Evolutionary conservation across 139 green algal species (phyloP).

Genomic region (Eudorina sp.): DNA sequence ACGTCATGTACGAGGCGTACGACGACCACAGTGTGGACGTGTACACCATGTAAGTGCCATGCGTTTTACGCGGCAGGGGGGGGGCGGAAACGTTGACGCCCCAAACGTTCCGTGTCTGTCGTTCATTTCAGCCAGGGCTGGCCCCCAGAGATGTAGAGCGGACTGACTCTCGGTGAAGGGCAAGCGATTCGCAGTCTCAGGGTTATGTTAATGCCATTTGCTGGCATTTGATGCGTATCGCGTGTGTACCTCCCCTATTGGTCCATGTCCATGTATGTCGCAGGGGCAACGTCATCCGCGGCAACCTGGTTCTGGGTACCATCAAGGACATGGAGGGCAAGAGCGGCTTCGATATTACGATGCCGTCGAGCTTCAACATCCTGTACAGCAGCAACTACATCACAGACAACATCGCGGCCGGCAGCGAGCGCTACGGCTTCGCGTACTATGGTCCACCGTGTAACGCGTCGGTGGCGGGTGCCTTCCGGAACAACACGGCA

Average conservation of each 20-base stretch:
- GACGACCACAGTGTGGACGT: constrained; percentile 1
- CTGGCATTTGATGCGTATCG: too few relatives aligned
- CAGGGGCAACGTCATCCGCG: constrained; percentile 36
- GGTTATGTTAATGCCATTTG: too few relatives aligned
- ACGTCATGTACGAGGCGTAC: constrained; percentile 40
- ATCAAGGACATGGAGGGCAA: constrained; percentile 58
- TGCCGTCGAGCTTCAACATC: constrained; percentile 35
- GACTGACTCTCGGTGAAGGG: too few relatives aligned
- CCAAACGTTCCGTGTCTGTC: too few relatives aligned
- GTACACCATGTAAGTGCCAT: neutral
- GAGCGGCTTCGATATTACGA: constrained; percentile 6
- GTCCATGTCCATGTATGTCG: neutral
- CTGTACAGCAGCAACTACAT: constrained; percentile 52
- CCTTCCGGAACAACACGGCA: constrained; percentile 63
- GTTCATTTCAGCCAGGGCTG: too few relatives aligned
- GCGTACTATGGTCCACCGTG: constrained; percentile 41
- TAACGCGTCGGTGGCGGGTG: neutral
- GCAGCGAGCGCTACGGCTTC: constrained; percentile 68
- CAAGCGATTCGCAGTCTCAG: too few relatives aligned
- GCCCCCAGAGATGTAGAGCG: too few relatives aligned
- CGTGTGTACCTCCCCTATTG: too few relatives aligned
- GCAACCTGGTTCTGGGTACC: constrained; percentile 60
- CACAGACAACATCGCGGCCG: constrained; percentile 64
- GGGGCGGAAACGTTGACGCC: too few relatives aligned
- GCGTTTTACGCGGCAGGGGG: too few relatives aligned